Evolutionary conservation across 306 rosid species (phyloP).

Genomic region (Sicyos edulis): DNA sequence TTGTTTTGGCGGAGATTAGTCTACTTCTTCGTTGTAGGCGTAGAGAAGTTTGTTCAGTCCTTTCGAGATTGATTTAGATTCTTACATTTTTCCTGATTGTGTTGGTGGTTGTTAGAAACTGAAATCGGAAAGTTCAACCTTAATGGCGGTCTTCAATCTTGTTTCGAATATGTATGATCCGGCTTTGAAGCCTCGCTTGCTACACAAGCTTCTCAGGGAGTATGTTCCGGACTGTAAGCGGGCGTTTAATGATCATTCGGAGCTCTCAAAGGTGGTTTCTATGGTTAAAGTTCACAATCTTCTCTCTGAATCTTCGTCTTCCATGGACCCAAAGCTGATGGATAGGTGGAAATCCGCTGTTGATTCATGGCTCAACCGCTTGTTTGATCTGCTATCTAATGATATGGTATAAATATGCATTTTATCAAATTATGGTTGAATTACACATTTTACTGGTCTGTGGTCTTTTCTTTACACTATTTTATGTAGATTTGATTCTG

Average conservation of each 20-base stretch:
- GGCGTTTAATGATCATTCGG: slow-evolving; percentile 32
- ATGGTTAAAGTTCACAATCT: slow-evolving; percentile 51
- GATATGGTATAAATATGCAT: slow-evolving; percentile 39
- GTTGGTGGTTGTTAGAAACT: neutral
- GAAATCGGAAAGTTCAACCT: slow-evolving; percentile 10
- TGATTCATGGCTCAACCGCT: slow-evolving; percentile 58
- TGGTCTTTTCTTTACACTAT: neutral
- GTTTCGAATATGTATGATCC: slow-evolving; percentile 55
- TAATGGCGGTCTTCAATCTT: slow-evolving; percentile 61
- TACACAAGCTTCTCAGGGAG: slow-evolving; percentile 43
- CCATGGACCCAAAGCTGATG: slow-evolving; percentile 30
- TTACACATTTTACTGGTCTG: neutral
- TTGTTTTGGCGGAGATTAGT: neutral
- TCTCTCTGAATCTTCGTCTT: slow-evolving; percentile 43
- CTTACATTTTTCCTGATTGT: slow-evolving; percentile 1
- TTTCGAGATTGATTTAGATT: neutral
- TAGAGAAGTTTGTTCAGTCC: neutral
- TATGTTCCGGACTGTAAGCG: slow-evolving; percentile 41
- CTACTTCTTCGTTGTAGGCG: neutral
- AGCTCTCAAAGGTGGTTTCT: slow-evolving; percentile 46
- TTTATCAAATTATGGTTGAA: neutral
- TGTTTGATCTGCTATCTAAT: slow-evolving; percentile 40
- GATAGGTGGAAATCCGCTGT: slow-evolving; percentile 62
- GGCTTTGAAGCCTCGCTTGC: slow-evolving; percentile 64
- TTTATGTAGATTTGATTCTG: neutral